Base-by-base conservation (phyloP, 495 filamentous ascomycete genomes). In the Penicillium flavigenum region DNA sequence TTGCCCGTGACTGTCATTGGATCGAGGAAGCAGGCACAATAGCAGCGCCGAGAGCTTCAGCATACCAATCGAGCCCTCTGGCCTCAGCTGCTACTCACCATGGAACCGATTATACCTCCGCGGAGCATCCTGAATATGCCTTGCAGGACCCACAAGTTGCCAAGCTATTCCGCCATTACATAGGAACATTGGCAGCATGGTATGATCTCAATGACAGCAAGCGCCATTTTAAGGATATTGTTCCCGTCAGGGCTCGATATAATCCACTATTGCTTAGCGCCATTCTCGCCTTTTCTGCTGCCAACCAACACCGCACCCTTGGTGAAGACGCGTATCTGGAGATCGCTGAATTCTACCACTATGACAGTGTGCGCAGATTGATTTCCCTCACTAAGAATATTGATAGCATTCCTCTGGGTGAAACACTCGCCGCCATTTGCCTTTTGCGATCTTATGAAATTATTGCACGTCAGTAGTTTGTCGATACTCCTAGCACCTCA, bases 361-460 rank as follows among this genome's bases (percentile, higher is more conserved):
- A 62, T 12, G 61, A 70, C 22, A 63, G 67, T 46, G 53, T 67
- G 5, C 38, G 51, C 27, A 54, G 48, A 14, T 38, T 64, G 29
- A 44, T 65, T 8, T 34, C 34, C 1, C 20, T 65, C 9, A 64
- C 64, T 5, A 31, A 57, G 4, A 52, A 62, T 36, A 12, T 51
- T 24, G 51, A 65, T 38, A 44, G 53, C n/a, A 39, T 66, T n/a
- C 51, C 46, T n/a, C 62, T 58, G 22, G 72, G 64, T 0, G 63
- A 67, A 31, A 63, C 65, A 0, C 52, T 76, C 1, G 73, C 71
- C 2, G 64, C 71, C 2, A 74, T 71, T 3, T 76, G 73, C 44
- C 59, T 77, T 11, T 47, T 77, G 16, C 57, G 71, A 22, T 74
- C 69, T 3, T 76, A 72, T 59, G 72, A 76, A 53, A 75, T 77